Evolutionary conservation across 1,284 basidiomycete species (phyloP).

Genomic region (Apiotrichum brassicae): DNA sequence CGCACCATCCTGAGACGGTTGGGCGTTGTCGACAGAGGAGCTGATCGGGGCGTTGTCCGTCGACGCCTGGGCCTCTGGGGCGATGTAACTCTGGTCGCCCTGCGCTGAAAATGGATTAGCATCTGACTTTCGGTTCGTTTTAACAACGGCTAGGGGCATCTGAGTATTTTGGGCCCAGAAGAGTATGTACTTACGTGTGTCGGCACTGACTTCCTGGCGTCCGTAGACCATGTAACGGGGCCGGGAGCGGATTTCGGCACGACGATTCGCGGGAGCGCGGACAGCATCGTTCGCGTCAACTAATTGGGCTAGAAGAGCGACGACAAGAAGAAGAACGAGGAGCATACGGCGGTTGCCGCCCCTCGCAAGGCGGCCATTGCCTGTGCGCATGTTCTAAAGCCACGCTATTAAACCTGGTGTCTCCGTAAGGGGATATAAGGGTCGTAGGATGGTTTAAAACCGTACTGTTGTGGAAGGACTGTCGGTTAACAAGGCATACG

Average conservation of each 20-base stretch:
- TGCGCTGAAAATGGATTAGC: conserved; percentile 1
- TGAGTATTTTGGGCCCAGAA: too few relatives aligned
- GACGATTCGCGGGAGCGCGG: background rate
- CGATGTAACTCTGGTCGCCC: background rate
- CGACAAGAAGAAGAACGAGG: conserved; percentile 11
- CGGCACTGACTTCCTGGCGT: background rate
- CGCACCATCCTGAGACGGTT: too few relatives aligned
- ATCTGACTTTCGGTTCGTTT: background rate
- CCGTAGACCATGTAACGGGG: background rate
- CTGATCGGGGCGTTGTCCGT: background rate
- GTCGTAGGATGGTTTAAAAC: too few relatives aligned
- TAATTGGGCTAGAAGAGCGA: conserved; percentile 8
- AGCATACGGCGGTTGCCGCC: conserved; percentile 12
- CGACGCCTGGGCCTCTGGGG: background rate
- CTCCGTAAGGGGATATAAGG: too few relatives aligned
- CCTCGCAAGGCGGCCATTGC: conserved; percentile 11
- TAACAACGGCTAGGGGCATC: background rate
- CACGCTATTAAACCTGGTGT: too few relatives aligned
- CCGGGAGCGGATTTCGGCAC: background rate
- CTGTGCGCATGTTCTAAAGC: conserved; percentile 6
- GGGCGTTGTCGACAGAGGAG: too few relatives aligned
- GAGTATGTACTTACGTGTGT: background rate
- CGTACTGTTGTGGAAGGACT: too few relatives aligned
- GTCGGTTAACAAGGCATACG: background rate
- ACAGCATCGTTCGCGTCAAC: background rate